Evolutionary conservation across 2,329 filamentous ascomycete species (phyloP), one percentile per base, ranked within the genome.

Genomic region (Aspergillus calidoustus): DNA sequence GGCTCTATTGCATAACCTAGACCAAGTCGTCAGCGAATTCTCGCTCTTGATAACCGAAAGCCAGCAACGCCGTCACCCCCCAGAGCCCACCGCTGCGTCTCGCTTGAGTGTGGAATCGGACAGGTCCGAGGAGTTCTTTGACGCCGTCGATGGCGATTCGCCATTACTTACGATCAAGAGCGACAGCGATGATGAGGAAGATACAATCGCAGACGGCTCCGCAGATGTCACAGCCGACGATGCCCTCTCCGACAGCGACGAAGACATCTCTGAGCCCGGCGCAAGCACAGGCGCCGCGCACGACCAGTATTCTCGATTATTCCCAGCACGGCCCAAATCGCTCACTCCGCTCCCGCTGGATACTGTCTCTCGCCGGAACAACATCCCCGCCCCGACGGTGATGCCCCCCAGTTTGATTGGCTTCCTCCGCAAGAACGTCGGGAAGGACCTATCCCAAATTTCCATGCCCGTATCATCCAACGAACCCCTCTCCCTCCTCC

Each of bases 401-500:
- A 82, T 88, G 60, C 95, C 95, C 0, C 95, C 95, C 0, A 97
- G 92, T 74, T 82, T 99, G 57, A 97, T 99, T 67, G 91, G 92
- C 0, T 97, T 98, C 75, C 84, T 98, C 34, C 89, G 95, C 68
- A 99, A 98, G 78, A 99, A 99, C 69, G 95, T 98, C 9, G 95
- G 95, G 73, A 99, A 99, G 77, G 95, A 99, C 77, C 82, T 99
- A 53, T 97, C 92, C 63, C 96, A 93, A 3, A 96, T 99, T 67
- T 93, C 92, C 52, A 98, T 98, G 94, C 95, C 95, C 0, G 95
- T 97, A 1, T 96, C 94, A 4, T 89, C 94, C 25, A 99, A 99
- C 76, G 95, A 99, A 74, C 95, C 95, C 0, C 87, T 89, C 1
- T 97, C 94, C 0, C 80, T 96, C 11, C 83, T 98, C 5, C 95